Evolutionary conservation across 1,284 basidiomycete genomes (phyloP).

Genomic region (Tilletia setariae): DNA sequence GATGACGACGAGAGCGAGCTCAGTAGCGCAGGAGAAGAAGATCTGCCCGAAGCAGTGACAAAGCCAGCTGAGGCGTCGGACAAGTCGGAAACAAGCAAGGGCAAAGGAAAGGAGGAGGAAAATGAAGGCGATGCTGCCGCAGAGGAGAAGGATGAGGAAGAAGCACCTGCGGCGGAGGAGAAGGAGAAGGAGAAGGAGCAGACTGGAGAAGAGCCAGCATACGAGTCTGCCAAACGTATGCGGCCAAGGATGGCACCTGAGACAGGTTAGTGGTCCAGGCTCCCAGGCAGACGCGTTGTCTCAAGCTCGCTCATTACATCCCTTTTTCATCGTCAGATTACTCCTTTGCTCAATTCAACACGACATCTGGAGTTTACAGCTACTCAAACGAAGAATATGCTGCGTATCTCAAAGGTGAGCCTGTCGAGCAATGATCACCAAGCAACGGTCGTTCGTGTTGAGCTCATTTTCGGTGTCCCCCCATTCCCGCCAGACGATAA

Average conservation of each 20-base stretch:
- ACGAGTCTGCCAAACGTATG: neutral
- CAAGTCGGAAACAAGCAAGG: neutral
- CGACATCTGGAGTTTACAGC: conserved; percentile 67
- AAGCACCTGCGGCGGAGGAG: neutral
- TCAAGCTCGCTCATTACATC: neutral
- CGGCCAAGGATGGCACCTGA: neutral
- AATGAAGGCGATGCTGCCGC: conserved; percentile 1
- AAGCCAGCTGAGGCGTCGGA: neutral
- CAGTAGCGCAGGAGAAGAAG: neutral
- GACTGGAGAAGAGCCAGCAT: neutral
- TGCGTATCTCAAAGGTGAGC: conserved; percentile 68
- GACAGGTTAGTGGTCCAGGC: conserved; percentile 3
- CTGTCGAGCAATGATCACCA: neutral
- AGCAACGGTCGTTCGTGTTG: too few relatives aligned
- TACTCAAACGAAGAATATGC: conserved; percentile 92
- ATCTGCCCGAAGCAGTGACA: neutral
- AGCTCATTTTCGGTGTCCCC: too few relatives aligned
- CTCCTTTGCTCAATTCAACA: conserved; percentile 75
- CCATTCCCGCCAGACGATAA: conserved; percentile 64
- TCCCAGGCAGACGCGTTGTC: neutral
- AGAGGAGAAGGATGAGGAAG: neutral
- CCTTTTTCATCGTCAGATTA: conserved; percentile 47
- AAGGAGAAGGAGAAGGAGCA: conserved; percentile 7
- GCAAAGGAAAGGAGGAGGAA: conserved; percentile 10
- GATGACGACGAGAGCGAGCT: conserved; percentile 24